Conservation (phyloP, 805 yeast genomes). For the Candida nitratophila region DNA sequence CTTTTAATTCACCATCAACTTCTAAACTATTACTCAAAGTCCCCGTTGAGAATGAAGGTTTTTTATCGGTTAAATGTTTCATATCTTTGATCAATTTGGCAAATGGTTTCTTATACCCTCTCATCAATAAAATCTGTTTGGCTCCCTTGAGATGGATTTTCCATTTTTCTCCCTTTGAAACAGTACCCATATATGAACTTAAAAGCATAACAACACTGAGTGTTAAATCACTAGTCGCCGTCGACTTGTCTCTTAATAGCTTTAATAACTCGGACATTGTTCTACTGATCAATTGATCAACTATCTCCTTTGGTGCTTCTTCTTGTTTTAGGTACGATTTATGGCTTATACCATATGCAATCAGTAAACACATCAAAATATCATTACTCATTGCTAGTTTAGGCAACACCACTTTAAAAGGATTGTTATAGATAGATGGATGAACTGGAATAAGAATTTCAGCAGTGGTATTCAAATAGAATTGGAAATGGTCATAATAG, state of each 20-base stretch:
- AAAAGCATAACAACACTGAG: slow-evolving; percentile 54
- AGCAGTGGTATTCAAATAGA: slow-evolving; percentile 56
- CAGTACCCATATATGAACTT: slow-evolving; percentile 47
- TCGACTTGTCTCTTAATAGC: slow-evolving; percentile 40
- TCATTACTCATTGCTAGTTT: slow-evolving; percentile 57
- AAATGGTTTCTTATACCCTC: slow-evolving; percentile 35
- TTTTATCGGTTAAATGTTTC: slow-evolving; percentile 5
- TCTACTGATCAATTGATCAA: slow-evolving; percentile 47
- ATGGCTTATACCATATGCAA: slow-evolving; percentile 45
- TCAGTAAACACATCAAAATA: slow-evolving; percentile 47
- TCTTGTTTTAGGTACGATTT: slow-evolving; percentile 16
- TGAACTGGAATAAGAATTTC: slow-evolving; percentile 62
- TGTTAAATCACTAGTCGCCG: slow-evolving; percentile 59
- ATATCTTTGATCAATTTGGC: slow-evolving; percentile 16
- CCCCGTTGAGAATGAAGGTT: neutral
- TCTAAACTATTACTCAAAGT: neutral
- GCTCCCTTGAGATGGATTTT: slow-evolving; percentile 65
- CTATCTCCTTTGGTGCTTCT: slow-evolving; percentile 31
- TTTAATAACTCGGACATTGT: slow-evolving; percentile 51
- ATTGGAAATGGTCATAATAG: slow-evolving; percentile 55
- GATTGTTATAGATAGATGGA: slow-evolving; percentile 49
- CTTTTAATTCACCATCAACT: slow-evolving; percentile 19
- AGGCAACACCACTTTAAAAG: slow-evolving; percentile 60
- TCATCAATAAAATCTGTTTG: slow-evolving; percentile 49
- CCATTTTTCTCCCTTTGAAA: slow-evolving; percentile 44